phyloP scores from a whole-genome alignment of 75 land plant genomes.

The Pinus tabuliformis region DNA sequence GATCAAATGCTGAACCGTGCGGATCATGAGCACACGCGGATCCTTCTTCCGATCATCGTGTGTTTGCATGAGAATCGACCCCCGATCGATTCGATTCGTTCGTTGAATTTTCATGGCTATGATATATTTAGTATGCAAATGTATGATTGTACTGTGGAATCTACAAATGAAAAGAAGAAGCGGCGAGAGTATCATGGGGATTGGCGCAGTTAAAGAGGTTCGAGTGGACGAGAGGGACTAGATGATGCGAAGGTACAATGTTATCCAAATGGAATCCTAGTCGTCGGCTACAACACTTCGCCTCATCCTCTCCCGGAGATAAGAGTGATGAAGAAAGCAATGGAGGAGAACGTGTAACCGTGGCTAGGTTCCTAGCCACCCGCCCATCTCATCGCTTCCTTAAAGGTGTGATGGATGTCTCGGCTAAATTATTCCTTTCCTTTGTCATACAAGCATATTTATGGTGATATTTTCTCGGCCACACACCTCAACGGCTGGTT shows the following conservation, averaged over 20 bases:
- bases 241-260: no score
- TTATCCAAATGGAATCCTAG: no score
- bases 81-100: background rate
- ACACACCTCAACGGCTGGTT: no score
- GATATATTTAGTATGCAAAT: background rate
- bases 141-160: background rate
- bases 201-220: no score
- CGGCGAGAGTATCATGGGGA: background rate
- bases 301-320: background rate
- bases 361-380: background rate
- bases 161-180: background rate
- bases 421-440: no score
- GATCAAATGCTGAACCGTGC: conserved; percentile 59
- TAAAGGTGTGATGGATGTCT: no score
- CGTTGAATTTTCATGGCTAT: background rate
- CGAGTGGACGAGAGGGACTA: no score
- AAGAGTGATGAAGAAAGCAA: background rate
- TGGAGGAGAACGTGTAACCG: background rate
- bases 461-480: no score
- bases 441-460: no score
- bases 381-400: background rate
- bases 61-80: background rate
- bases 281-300: background rate
- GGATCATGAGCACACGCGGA: background rate
- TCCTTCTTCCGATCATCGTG: background rate